Evolutionary conservation across 2,329 filamentous ascomycete species (phyloP).

Genomic region (Penicillium griseofulvum): DNA sequence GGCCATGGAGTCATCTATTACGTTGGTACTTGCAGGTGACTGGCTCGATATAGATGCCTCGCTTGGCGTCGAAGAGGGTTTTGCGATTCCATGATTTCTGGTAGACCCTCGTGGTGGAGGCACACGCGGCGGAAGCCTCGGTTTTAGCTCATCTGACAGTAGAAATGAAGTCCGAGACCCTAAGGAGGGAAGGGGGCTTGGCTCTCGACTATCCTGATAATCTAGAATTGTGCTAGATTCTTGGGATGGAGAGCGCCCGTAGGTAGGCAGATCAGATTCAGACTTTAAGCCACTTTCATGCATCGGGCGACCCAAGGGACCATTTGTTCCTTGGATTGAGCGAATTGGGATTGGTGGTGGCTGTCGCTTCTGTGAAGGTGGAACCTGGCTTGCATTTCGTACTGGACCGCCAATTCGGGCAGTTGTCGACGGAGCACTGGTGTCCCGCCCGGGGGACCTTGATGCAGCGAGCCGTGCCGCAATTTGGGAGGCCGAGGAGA

Average conservation of each 20-base stretch:
- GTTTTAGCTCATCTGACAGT: constrained; percentile 20
- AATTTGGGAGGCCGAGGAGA: constrained; percentile 30
- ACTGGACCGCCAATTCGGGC: constrained; percentile 17
- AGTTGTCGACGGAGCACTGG: constrained; percentile 11
- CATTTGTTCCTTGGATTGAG: constrained; percentile 4
- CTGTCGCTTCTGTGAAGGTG: constrained; percentile 13
- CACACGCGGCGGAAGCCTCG: constrained; percentile 28
- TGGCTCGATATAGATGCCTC: constrained; percentile 25
- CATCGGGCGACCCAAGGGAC: constrained; percentile 11
- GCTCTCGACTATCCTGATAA: constrained; percentile 5
- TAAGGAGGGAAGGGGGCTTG: constrained; percentile 17
- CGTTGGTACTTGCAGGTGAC: constrained; percentile 27
- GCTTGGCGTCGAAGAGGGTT: constrained; percentile 26
- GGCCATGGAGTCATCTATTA: constrained; percentile 22
- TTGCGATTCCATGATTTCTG: constrained; percentile 12
- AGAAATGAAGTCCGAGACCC: constrained; percentile 12
- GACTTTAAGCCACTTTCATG: constrained; percentile 12
- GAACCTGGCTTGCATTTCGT: constrained; percentile 18
- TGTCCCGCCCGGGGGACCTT: constrained; percentile 25
- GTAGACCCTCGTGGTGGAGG: constrained; percentile 12
- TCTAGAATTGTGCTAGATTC: constrained; percentile 10
- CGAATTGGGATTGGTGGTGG: constrained; percentile 27
- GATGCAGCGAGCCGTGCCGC: constrained; percentile 37
- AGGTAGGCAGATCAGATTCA: constrained; percentile 5
- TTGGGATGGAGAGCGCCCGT: constrained; percentile 9